Evolutionary conservation across 2,329 filamentous ascomycete genomes (phyloP).

Genomic region (Colletotrichum spinosum): DNA sequence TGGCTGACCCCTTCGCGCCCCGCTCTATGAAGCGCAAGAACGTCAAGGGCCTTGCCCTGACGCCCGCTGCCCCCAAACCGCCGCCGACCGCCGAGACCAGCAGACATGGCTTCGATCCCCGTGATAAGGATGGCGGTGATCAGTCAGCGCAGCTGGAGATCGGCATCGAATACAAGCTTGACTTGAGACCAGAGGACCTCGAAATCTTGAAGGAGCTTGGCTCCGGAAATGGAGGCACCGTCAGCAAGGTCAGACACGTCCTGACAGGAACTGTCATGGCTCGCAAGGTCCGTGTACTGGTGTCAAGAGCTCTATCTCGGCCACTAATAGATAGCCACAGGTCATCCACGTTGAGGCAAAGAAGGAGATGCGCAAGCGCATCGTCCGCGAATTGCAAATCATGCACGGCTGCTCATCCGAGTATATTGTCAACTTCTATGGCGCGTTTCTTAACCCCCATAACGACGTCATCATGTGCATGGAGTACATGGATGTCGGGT

Average conservation of each 20-base stretch:
- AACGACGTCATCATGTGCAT: constrained; percentile 99
- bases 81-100: constrained; percentile 79
- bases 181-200: constrained; percentile 90
- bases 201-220: constrained; percentile 95
- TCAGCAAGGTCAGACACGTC: constrained; percentile 96
- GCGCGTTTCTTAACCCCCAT: constrained; percentile 94
- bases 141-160: constrained; percentile 84
- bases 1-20: constrained; percentile 73
- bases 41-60: constrained; percentile 93
- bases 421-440: constrained; percentile 98
- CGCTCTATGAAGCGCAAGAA: constrained; percentile 99
- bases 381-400: constrained; percentile 96
- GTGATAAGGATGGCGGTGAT: constrained; percentile 68
- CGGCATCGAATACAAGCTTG: constrained; percentile 95
- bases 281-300: constrained; percentile 77
- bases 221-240: constrained; percentile 95
- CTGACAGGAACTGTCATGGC: constrained; percentile 98
- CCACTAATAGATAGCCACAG: constrained; percentile 58
- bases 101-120: constrained; percentile 68
- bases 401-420: constrained; percentile 98
- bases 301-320: constrained; percentile 1
- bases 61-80: constrained; percentile 78
- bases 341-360: constrained; percentile 98
- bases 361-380: constrained; percentile 95
- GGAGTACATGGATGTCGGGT: constrained; percentile 99